These are phyloP conservation scores for Hippophae rhamnoides DNA, from an alignment of 306 rosid species.

Conservation along the genomic window DNA sequence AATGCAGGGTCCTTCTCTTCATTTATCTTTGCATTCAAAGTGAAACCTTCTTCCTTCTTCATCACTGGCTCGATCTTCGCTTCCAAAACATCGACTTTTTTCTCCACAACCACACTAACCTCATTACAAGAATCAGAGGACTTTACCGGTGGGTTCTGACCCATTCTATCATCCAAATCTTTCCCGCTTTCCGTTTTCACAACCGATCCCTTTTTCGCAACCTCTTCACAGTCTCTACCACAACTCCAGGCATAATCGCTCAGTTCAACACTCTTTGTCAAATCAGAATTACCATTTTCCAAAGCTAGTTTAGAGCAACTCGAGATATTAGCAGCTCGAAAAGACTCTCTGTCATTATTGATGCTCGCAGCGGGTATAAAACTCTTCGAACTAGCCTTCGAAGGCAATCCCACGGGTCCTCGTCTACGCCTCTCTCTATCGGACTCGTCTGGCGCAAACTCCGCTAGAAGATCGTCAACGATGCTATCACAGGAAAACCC, in stretches of 20 bases:
- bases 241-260: conserved; percentile 19
- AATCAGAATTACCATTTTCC: conserved; percentile 9
- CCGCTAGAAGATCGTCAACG: conserved; percentile 77
- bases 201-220: conserved; percentile 10
- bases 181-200: conserved; percentile 17
- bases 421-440: conserved; percentile 61
- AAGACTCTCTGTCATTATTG: conserved; percentile 19
- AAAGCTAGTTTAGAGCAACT: conserved; percentile 11
- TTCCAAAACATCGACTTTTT: conserved; percentile 23
- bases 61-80: conserved; percentile 22
- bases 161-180: conserved; percentile 16
- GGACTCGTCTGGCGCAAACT: conserved; percentile 75
- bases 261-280: background rate
- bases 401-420: conserved; percentile 14
- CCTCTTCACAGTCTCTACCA: conserved; percentile 18
- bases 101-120: conserved; percentile 28
- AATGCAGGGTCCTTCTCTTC: conserved; percentile 42
- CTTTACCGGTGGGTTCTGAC: conserved; percentile 11
- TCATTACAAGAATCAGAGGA: conserved; percentile 11
- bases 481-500: conserved; percentile 44
- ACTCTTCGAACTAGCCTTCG: conserved; percentile 13
- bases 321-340: conserved; percentile 13
- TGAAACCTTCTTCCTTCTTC: conserved; percentile 37
- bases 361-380: conserved; percentile 2
- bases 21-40: conserved; percentile 70